Percentiles rank a stretch among this genome's conserved stretches.
Conservation (phyloP, 495 filamentous ascomycete species). For the Podospora conica region DNA sequence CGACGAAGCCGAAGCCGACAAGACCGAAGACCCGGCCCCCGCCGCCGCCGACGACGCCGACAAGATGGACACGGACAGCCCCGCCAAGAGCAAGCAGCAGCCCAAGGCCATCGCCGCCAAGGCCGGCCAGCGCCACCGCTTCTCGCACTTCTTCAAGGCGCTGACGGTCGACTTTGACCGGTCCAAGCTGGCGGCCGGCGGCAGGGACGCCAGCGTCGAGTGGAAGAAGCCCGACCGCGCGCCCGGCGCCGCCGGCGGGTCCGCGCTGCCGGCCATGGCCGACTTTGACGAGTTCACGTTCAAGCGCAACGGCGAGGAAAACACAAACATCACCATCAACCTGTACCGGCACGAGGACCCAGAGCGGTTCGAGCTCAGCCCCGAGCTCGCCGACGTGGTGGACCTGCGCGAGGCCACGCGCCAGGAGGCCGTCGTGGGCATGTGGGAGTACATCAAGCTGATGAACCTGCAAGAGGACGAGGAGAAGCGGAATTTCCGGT, state of each 20-base stretch:
- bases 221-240: constrained; percentile 66
- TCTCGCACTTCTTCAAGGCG: constrained; percentile 94
- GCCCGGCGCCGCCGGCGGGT: constrained; percentile 34
- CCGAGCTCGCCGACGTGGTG: constrained; percentile 73
- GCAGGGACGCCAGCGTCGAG: constrained; percentile 54
- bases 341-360: constrained; percentile 78
- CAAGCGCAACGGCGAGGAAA: constrained; percentile 85
- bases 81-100: constrained; percentile 41
- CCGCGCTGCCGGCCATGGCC: constrained; percentile 47
- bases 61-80: constrained; percentile 62
- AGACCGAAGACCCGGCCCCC: constrained; percentile 51
- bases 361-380: constrained; percentile 72
- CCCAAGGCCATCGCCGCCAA: constrained; percentile 32
- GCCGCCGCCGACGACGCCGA: constrained; percentile 39
- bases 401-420: constrained; percentile 83
- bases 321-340: constrained; percentile 84
- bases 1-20: constrained; percentile 52
- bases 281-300: constrained; percentile 92
- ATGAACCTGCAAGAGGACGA: constrained; percentile 87
- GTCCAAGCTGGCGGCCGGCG: constrained; percentile 37
- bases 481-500: constrained; percentile 83
- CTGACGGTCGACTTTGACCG: constrained; percentile 85
- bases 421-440: constrained; percentile 75
- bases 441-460: constrained; percentile 91
- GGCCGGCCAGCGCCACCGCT: constrained; percentile 48